Conservation (phyloP, 2,329 filamentous ascomycete genomes). For the Magnaporthiopsis rhizophila region DNA sequence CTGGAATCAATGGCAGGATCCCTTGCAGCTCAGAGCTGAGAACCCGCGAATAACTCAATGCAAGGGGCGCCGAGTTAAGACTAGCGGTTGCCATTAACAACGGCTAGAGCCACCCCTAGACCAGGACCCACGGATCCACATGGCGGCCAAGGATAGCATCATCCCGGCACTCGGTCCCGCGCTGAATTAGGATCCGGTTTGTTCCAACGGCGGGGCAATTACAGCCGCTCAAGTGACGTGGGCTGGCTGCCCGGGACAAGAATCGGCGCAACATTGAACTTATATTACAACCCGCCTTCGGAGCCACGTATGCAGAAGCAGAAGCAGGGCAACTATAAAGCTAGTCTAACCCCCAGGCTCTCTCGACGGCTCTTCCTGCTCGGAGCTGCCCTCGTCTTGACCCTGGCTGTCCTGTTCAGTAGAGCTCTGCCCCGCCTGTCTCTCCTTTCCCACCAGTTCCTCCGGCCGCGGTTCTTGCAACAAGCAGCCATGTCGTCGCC, state of each 20-base stretch:
- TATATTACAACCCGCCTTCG: neutral
- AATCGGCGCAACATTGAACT: neutral
- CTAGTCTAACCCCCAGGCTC: neutral
- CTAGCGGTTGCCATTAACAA: neutral
- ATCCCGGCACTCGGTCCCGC: neutral
- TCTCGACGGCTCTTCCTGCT: neutral
- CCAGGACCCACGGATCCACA: neutral
- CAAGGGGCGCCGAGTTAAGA: neutral
- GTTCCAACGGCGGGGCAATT: neutral
- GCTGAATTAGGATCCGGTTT: neutral
- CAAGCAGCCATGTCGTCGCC: slow-evolving; percentile 36
- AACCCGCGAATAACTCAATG: neutral
- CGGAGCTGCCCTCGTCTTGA: slow-evolving; percentile 11
- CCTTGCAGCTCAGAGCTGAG: neutral
- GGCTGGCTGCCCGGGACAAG: neutral
- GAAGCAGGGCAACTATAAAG: neutral
- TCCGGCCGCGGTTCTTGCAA: slow-evolving; percentile 8
- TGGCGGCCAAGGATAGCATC: neutral
- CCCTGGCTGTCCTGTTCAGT: slow-evolving; percentile 14
- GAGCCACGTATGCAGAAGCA: neutral
- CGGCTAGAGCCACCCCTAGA: neutral
- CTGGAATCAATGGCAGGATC: neutral
- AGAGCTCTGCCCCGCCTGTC: slow-evolving; percentile 14
- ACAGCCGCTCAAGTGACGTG: no score
- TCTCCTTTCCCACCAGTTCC: slow-evolving; percentile 12